Conservation (phyloP, 2,329 filamentous ascomycete genomes). For the Exophiala sp. region DNA sequence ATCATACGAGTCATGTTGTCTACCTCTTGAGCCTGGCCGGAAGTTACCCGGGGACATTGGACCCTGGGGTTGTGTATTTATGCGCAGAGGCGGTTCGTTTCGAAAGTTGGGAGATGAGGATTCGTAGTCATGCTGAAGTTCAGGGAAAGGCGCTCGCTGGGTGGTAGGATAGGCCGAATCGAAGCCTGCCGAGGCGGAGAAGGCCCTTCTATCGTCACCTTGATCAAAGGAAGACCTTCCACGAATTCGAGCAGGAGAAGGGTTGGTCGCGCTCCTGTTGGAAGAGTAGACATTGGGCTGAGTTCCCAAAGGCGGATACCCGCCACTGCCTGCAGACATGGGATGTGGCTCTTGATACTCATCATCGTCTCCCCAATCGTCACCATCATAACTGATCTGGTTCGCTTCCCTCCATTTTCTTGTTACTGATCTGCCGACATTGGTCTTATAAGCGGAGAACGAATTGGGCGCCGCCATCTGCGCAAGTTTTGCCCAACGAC, state of each 20-base stretch:
- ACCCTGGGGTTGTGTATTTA: slow-evolving; percentile 22
- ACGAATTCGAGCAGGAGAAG: slow-evolving; percentile 29
- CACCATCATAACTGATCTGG: slow-evolving; percentile 78
- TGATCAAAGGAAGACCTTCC: slow-evolving; percentile 26
- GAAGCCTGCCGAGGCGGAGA: slow-evolving; percentile 21
- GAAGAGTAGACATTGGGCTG: slow-evolving; percentile 15
- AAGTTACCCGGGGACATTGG: slow-evolving; percentile 24
- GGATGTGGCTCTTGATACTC: slow-evolving; percentile 45
- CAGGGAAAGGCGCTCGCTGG: slow-evolving; percentile 22
- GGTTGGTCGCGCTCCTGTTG: slow-evolving; percentile 37
- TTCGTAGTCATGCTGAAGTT: slow-evolving; percentile 21
- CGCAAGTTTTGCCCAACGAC: not conserved
- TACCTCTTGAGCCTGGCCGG: slow-evolving; percentile 25
- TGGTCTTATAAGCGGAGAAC: slow-evolving; percentile 64
- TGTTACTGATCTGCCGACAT: slow-evolving; percentile 83
- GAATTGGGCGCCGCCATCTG: slow-evolving; percentile 19
- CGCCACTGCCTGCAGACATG: slow-evolving; percentile 26
- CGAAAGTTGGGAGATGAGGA: slow-evolving; percentile 7
- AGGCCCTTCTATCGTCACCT: slow-evolving; percentile 27
- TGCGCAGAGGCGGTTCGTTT: slow-evolving; percentile 17
- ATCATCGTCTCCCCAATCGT: slow-evolving; percentile 76
- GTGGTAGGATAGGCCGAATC: slow-evolving; percentile 25
- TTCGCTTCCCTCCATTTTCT: slow-evolving; percentile 94
- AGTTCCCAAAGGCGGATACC: slow-evolving; percentile 12
- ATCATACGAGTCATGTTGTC: slow-evolving; percentile 19